Conservation (phyloP, 2,329 filamentous ascomycete species). For the Purpureocillium takamizusanense region DNA sequence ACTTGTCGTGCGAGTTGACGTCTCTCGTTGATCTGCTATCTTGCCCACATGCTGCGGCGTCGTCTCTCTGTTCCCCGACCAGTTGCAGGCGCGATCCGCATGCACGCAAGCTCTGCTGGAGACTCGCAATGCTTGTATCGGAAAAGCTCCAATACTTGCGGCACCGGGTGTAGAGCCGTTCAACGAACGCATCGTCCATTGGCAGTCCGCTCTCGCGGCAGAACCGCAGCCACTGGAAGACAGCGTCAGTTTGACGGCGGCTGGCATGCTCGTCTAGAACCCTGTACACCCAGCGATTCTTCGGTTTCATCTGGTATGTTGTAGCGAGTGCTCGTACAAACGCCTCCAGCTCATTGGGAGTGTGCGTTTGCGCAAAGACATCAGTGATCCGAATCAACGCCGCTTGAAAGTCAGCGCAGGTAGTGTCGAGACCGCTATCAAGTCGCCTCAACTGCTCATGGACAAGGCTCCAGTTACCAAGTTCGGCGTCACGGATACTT, state of each 20-base stretch:
- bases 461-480: conserved; percentile 17
- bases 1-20: not conserved
- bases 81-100: not conserved
- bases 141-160: conserved; percentile 25
- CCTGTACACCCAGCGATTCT: conserved; percentile 17
- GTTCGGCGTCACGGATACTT: conserved; percentile 16
- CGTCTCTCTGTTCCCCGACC: not conserved
- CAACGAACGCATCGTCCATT: conserved; percentile 19
- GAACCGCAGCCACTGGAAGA: conserved; percentile 22
- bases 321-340: conserved; percentile 18
- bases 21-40: not conserved
- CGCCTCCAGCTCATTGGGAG: conserved; percentile 15
- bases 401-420: conserved; percentile 14
- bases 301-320: conserved; percentile 16
- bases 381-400: conserved; percentile 24
- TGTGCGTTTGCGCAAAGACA: conserved; percentile 16
- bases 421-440: conserved; percentile 6
- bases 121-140: conserved; percentile 13
- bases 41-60: not conserved
- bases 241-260: conserved; percentile 15
- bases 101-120: conserved; percentile 5
- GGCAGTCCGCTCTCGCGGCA: conserved; percentile 17
- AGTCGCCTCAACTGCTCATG: conserved; percentile 13
- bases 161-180: conserved; percentile 16
- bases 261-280: conserved; percentile 21